Conservation (phyloP, 345 rosid species). For the Camelina laxa region DNA sequence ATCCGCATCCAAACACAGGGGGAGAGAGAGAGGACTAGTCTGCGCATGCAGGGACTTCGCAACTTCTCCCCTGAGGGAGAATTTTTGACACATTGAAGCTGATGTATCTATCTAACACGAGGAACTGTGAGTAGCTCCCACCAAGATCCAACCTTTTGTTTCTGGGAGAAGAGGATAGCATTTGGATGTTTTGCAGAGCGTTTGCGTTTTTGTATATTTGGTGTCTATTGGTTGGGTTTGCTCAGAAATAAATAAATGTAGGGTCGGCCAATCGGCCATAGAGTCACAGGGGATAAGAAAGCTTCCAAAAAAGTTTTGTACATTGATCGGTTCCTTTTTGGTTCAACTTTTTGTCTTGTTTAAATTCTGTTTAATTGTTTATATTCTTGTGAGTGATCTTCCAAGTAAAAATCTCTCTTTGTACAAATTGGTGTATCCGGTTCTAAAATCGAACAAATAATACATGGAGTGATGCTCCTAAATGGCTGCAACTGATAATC, state of each 20-base stretch:
- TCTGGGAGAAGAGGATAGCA: constrained; percentile 4
- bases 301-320: constrained; percentile 26
- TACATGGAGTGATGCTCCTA: too few species aligned
- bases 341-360: background rate
- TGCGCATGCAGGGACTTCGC: background rate
- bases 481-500: too few species aligned
- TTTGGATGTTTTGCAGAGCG: constrained; percentile 7
- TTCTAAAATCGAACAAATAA: too few species aligned
- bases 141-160: background rate
- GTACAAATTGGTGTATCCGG: too few species aligned
- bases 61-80: constrained; percentile 6
- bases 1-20: constrained; percentile 7
- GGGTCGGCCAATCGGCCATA: background rate
- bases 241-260: constrained; percentile 27
- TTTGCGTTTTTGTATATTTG: constrained; percentile 31
- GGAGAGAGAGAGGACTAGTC: background rate
- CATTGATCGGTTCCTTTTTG: constrained; percentile 20
- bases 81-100: constrained; percentile 33
- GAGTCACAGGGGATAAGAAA: background rate
- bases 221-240: constrained; percentile 34
- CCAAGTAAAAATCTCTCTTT: too few species aligned
- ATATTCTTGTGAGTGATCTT: background rate
- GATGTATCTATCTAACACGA: constrained; percentile 30
- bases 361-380: background rate
- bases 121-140: constrained; percentile 27